Evolutionary conservation across 345 rosid species (phyloP), one percentile per base, ranked within the genome.

Genomic region (Brassica juncea): DNA sequence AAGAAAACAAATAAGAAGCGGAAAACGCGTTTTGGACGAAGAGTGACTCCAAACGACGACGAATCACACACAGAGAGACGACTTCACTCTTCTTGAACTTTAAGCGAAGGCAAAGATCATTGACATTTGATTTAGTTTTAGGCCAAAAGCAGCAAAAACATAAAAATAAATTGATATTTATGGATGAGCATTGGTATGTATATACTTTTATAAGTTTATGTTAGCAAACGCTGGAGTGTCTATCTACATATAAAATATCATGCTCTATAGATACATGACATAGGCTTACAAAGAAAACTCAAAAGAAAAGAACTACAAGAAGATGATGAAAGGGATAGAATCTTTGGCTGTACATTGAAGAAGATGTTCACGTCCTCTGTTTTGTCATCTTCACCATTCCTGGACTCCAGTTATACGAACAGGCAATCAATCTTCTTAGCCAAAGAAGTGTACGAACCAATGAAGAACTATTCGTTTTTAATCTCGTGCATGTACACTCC

Each of bases 401-500:
- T 27, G 52, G 49, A 59, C 47, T 37, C 72, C 30, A 67, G 74
- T 31, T 31, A 21, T 19, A 70, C 4, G 58, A 60, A 59, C 39
- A 14, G 35, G 25, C 62, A 31, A 49, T 52, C 62, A 31, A 49
- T 52, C 74, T 76, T 27, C 30, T 27, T 27, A 27, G 30, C 30
- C 30, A 27, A 27, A 27, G 30, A 27, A 27, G 30, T 52, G 35
- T 52, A 32, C 37, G 30, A 49, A 28, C 82, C 69, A 66, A 8
- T 79, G 68, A 47, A 60, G 65, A 79, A 73, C 31, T 52, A 52
- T 15, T 10, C 34, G 6, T n/a, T 35, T 37, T 75, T 12, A 75
- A 65, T 81, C 73, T 70, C 80, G 77, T 32, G 5, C 5, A 65
- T 75, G 77, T 75, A 44, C 73, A 57, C 66, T 75, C 72, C 84